Evolutionary conservation across 2,329 filamentous ascomycete species (phyloP), one percentile per base, ranked within the genome.

Genomic region (Ploettnerulaceae sp.): DNA sequence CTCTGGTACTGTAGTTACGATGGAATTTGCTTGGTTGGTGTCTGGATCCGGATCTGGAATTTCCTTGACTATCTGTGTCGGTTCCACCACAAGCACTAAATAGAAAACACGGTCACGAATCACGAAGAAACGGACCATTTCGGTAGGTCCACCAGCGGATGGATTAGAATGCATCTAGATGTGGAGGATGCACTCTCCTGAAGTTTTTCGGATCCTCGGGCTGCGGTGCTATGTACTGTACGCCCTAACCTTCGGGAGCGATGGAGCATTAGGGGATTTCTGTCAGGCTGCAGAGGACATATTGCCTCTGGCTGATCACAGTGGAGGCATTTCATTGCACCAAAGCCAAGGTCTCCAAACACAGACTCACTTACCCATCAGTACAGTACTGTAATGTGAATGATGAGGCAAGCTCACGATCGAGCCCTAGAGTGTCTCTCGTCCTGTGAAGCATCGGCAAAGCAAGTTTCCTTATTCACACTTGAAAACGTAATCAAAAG

Each of bases 281-380:
- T 28, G 43, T 36, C 37, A 47, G 32, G 38, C 45, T 42, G 38
- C 45, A 36, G 38, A 22, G 31, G 33, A 42, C 32, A 26, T 47
- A n/a, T 42, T 15, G 45, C 32, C 38, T 42, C 25, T 26, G n/a
- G 24, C 38, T 38, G 22, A 38, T 21, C 25, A 43, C 45, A 24
- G n/a, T 17, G 36, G 37, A 41, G 38, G 37, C 12, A 31, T 33
- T 38, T 36, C 15, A 33, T 39, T 25, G 37, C 37, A 40, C 25
- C 35, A 20, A 39, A n/a, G 22, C 39, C 20, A 46, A 26, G 35
- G 21, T 35, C 26, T 14, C 22, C 45, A 47, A 42, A 21, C 45
- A 45, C 26, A 42, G 28, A 20, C 17, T 34, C 31, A 29, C 8
- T 28, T n/a, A n/a, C n/a, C n/a, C n/a, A n/a, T n/a, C n/a, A n/a